Evolutionary conservation across 495 filamentous ascomycete species (phyloP).

Genomic region (Emericellopsis terricola): DNA sequence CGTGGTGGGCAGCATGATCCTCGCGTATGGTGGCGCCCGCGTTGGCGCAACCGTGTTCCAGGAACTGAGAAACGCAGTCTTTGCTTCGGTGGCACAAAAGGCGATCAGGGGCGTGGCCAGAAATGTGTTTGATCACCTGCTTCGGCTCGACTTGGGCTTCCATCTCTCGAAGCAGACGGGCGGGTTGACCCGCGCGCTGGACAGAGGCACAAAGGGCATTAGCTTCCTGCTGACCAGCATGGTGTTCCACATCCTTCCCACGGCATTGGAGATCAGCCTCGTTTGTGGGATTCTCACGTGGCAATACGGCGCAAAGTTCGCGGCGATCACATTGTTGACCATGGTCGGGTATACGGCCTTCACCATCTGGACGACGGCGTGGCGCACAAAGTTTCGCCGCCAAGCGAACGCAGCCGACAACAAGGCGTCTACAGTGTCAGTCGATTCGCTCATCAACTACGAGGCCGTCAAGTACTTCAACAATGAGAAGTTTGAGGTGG

Average conservation of each 20-base stretch:
- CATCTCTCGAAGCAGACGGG: constrained; percentile 89
- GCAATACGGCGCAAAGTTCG: constrained; percentile 84
- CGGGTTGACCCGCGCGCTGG: constrained; percentile 83
- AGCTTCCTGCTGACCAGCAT: constrained; percentile 92
- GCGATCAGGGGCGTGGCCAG: constrained; percentile 80
- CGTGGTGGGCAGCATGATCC: constrained; percentile 77
- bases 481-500: constrained; percentile 87
- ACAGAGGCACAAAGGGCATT: constrained; percentile 93
- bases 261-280: constrained; percentile 81
- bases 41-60: constrained; percentile 78
- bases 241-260: constrained; percentile 95
- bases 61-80: constrained; percentile 86
- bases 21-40: constrained; percentile 77
- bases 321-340: constrained; percentile 73
- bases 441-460: constrained; percentile 94
- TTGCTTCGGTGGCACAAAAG: constrained; percentile 92
- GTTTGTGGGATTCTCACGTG: constrained; percentile 90
- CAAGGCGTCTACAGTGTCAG: constrained; percentile 82
- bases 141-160: constrained; percentile 81
- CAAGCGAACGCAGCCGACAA: constrained; percentile 94
- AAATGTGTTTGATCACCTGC: constrained; percentile 81
- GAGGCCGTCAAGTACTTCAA: constrained; percentile 99
- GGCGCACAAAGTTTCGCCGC: constrained; percentile 90
- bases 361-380: constrained; percentile 86
- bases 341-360: constrained; percentile 92